These are phyloP conservation scores for Nyctanthes arbortristis DNA, from an alignment of 257 asterid species.

Conservation along the genomic window DNA sequence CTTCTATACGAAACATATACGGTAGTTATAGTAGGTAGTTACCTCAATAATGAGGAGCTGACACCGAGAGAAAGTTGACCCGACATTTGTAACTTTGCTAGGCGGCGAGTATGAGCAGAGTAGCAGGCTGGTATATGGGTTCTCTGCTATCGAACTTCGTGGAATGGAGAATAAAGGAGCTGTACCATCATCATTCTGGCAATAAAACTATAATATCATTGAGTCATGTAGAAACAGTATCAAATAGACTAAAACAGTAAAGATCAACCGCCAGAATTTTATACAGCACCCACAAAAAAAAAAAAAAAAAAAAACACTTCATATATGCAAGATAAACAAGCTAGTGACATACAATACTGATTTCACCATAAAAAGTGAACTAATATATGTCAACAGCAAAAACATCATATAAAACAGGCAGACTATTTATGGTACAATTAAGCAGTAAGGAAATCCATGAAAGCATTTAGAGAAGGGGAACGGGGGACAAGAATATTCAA, in stretches of 20 bases:
- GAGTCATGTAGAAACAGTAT: neutral
- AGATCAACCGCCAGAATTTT: no score
- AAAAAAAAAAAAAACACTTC: neutral
- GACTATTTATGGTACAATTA: neutral
- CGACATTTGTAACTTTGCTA: conserved; percentile 35
- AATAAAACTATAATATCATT: neutral
- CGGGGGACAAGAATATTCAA: neutral
- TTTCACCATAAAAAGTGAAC: neutral
- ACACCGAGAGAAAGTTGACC: conserved; percentile 58
- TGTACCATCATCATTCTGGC: conserved; percentile 66
- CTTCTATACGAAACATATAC: conserved; percentile 3
- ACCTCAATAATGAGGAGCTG: conserved; percentile 83
- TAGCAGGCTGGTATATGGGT: conserved; percentile 83
- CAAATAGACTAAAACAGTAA: conserved; percentile 39
- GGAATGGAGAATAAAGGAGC: conserved; percentile 80
- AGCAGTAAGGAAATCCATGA: neutral
- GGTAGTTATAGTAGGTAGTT: conserved; percentile 16
- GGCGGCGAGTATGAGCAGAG: conserved; percentile 61
- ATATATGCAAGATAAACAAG: neutral
- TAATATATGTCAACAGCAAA: neutral
- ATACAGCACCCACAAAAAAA: no score
- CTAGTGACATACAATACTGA: neutral
- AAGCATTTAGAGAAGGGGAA: neutral
- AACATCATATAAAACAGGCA: conserved; percentile 9
- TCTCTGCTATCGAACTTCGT: conserved; percentile 74